Base-by-base conservation (phyloP, 805 yeast species). In the Cyberlindnera maritima region DNA sequence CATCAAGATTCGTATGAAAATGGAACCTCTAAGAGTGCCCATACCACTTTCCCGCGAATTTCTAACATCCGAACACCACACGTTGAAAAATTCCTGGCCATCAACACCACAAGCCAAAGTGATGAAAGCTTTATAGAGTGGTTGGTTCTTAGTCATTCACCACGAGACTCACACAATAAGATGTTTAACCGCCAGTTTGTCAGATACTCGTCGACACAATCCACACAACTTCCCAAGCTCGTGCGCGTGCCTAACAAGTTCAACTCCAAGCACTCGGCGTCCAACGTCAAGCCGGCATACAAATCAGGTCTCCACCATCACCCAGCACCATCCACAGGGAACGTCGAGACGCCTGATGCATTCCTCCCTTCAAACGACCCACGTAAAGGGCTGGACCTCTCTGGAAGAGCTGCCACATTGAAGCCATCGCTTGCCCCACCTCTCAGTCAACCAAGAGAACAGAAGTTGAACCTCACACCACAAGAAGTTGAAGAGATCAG, bases 331-430 rank as follows among this genome's bases (percentile, higher is more conserved):
- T 77, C 91, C 3, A 76, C 13, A 72, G 83, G 23, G 66, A 76
- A 12, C 68, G 74, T 47, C 67, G 64, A 76, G 69, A 62, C 94
- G 2, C 95, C 96, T 15, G 73, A 72, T 43, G 80, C 82, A 2
- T 88, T 88, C 62, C 64, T 88, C 47, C 89, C 94, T 11, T 53
- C 67, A 6, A 66, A 64, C 36, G 88, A 86, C 59, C 79, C 81
- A 36, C 75, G 94, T 54, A 71, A 73, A 44, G 66, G 63, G 2
- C 56, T 72, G 11, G 55, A 54, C 25, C 54, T 65, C 31, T 59
- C 65, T 10, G 62, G 64, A 19, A 52, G 53, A 21, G 50, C 47
- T 35, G 15, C 35, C 9, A 17, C 15, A 11, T 15, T 44, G 41
- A 48, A 46, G 17, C 46, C 49, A 19, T 12, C 35, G 8, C 60